These are phyloP conservation scores for Suhomyces panamericanus DNA, from an alignment of 1,139 yeast genomes.

Conservation along the genomic window DNA sequence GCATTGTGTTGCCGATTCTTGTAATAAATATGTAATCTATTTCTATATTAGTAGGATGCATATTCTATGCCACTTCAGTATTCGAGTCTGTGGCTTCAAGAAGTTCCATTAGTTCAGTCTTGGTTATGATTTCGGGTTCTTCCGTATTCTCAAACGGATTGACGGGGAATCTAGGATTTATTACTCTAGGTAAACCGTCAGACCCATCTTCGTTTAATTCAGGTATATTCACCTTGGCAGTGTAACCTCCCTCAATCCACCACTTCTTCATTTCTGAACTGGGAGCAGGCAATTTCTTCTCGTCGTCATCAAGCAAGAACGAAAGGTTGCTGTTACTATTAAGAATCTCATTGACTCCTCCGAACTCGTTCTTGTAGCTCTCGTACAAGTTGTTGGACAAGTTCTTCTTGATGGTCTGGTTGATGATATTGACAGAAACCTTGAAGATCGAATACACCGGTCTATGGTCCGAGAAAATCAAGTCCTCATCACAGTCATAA, in stretches of 20 bases:
- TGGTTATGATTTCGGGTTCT: constrained; percentile 39
- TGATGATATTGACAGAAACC: constrained; percentile 67
- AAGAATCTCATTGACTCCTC: constrained; percentile 45
- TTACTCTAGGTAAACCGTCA: constrained; percentile 35
- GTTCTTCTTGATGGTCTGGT: constrained; percentile 59
- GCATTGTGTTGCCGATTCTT: too few relatives aligned
- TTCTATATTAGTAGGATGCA: neutral
- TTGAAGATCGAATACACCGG: constrained; percentile 84
- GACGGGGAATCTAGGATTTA: constrained; percentile 66
- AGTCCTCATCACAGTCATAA: constrained; percentile 61
- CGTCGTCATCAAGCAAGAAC: constrained; percentile 27
- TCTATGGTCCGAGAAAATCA: constrained; percentile 86
- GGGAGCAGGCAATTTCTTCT: constrained; percentile 73
- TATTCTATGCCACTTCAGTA: neutral
- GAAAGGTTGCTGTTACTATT: constrained; percentile 29
- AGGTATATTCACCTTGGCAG: constrained; percentile 63
- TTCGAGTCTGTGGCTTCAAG: constrained; percentile 3
- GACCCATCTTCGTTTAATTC: constrained; percentile 37
- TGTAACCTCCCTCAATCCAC: constrained; percentile 85
- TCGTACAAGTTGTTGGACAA: constrained; percentile 64
- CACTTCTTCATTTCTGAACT: constrained; percentile 79
- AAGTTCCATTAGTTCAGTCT: constrained; percentile 21
- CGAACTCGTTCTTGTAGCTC: constrained; percentile 46
- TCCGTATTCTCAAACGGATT: constrained; percentile 64
- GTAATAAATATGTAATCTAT: neutral